phyloP scores from a whole-genome alignment of 495 filamentous ascomycete species.

The Podospora tetraspora region DNA sequence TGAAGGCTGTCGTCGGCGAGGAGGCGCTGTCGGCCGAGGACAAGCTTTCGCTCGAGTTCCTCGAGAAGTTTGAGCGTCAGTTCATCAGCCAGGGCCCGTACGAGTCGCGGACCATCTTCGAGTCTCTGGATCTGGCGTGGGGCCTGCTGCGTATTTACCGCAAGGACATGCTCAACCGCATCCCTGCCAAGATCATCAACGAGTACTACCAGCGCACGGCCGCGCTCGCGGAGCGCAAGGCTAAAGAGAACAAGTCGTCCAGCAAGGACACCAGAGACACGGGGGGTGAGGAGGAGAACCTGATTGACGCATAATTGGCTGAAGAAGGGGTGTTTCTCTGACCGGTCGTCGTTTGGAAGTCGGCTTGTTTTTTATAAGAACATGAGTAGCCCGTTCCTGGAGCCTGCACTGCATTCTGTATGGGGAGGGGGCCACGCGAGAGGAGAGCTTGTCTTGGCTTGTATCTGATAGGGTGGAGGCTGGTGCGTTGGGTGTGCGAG shows the following conservation, averaged over 20 bases:
- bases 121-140: slow-evolving; percentile 94
- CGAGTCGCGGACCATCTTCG: slow-evolving; percentile 81
- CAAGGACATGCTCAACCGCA: slow-evolving; percentile 94
- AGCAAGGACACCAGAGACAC: slow-evolving; percentile 56
- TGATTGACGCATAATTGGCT: slow-evolving; percentile 59
- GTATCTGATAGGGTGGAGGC: slow-evolving; percentile 18
- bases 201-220: slow-evolving; percentile 80
- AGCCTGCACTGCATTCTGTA: slow-evolving; percentile 19
- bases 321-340: background rate
- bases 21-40: slow-evolving; percentile 93
- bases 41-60: slow-evolving; percentile 94
- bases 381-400: slow-evolving; percentile 7
- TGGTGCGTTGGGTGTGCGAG: slow-evolving; percentile 12
- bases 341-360: background rate
- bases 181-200: slow-evolving; percentile 87
- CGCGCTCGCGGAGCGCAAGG: slow-evolving; percentile 48
- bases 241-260: slow-evolving; percentile 46
- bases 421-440: background rate
- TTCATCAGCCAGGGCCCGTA: slow-evolving; percentile 93
- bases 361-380: slow-evolving; percentile 10
- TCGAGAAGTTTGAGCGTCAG: slow-evolving; percentile 92
- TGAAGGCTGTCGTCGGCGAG: slow-evolving; percentile 99
- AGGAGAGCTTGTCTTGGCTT: slow-evolving; percentile 7
- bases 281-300: slow-evolving; percentile 53
- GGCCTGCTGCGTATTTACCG: slow-evolving; percentile 92